Evolutionary conservation across 192 early-diverging fungal species (phyloP), one percentile per base, ranked within the genome.

Genomic region (Entomortierella beljakovae): DNA sequence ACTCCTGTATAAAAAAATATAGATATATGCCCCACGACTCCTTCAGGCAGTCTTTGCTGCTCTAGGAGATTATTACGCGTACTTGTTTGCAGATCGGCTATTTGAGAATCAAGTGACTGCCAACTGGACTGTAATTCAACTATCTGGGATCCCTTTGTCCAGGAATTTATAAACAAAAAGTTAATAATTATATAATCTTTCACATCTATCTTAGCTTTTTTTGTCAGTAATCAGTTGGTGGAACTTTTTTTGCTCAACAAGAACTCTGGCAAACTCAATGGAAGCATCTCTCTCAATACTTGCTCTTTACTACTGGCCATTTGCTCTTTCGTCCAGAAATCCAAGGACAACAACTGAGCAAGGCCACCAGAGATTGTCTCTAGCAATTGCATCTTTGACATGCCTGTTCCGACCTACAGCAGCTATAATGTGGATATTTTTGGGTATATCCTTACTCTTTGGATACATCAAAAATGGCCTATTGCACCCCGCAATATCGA

Each of bases 401-500:
- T 98, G 97, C 76, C 84, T 98, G 32, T 71, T 97, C 42, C 87
- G 97, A 31, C 97, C 97, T 5, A 99, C 97, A 10, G 95, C 92
- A 61, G 95, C 84, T 4, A 71, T 94, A 4, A 68, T 97, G 29
- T 99, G 97, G 97, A 54, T 94, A 2, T 92, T 88, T 63, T 80
- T 95, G 18, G 95, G 94, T 6, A 13, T 86, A 2, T 62, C 82
- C 6, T 82, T 97, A 16, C 34, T 96, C 1, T 32, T 74, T 35
- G 64, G 65, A 46, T 54, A 64, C 13, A 8, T 59, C 20, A 33
- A 33, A 3, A 57, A 71, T 5, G 38, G 57, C 25, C 69, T 53
- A 10, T n/a, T 37, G 25, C 23, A 46, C 4, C 54, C 64, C 23
- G 22, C 68, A 3, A 13, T 63, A 11, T 61, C 67, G 10, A 84